A percentile compares a stretch with the other conserved stretches of the same genome.
Evolutionary conservation across 441 rosid genomes (phyloP).

Genomic region (Pelargonium citronellum): DNA sequence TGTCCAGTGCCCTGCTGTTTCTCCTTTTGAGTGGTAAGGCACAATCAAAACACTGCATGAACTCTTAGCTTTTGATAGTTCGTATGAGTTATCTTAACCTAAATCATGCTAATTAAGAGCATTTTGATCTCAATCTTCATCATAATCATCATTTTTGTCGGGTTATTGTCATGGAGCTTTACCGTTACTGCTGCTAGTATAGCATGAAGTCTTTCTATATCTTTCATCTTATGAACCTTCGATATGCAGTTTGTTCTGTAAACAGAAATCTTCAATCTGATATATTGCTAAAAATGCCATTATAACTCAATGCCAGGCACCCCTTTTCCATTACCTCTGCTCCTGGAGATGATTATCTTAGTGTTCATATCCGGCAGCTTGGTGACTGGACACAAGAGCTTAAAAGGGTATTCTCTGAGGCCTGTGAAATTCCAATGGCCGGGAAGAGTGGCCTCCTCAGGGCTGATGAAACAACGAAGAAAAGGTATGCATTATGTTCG

Average conservation of each 20-base stretch:
- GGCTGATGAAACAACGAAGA: constrained; percentile 35
- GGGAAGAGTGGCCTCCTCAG: constrained; percentile 53
- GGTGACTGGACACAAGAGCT: constrained; percentile 92
- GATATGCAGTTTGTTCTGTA: too few species aligned
- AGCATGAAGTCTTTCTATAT: too few species aligned
- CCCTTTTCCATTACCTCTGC: constrained; percentile 94
- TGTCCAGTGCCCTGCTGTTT: constrained; percentile 78
- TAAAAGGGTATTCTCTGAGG: constrained; percentile 80
- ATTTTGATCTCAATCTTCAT: too few species aligned
- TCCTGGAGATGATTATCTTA: constrained; percentile 78
- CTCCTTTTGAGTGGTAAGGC: constrained; percentile 79
- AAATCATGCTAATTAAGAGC: too few species aligned
- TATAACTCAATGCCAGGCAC: constrained; percentile 42
- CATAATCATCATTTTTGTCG: too few species aligned
- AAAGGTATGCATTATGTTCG: constrained; percentile 35
- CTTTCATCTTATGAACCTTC: background rate
- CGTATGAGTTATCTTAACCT: too few species aligned
- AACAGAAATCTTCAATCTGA: background rate
- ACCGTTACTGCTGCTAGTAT: too few species aligned
- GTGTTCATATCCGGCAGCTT: constrained; percentile 79
- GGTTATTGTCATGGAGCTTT: too few species aligned
- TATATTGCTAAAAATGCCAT: background rate
- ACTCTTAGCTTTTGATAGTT: too few species aligned
- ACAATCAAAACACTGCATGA: background rate
- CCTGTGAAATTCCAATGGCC: constrained; percentile 38